Evolutionary conservation across 2,329 filamentous ascomycete species (phyloP), one percentile per base, ranked within the genome.

Genomic region (Clonostachys sp.): DNA sequence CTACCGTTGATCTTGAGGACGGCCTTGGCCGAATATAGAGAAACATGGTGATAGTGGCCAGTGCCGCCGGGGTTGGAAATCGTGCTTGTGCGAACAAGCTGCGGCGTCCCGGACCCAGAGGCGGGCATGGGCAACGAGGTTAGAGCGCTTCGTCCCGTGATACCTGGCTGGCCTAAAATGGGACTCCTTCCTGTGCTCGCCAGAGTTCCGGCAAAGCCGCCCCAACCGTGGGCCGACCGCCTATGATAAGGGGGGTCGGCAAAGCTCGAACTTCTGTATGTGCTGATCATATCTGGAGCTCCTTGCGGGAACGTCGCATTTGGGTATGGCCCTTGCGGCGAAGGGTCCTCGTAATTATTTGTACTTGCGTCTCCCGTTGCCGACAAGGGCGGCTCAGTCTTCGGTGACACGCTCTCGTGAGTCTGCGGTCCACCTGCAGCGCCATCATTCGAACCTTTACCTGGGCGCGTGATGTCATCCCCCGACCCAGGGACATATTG

Each of bases 1-100:
- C 96, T 89, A 17, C 91, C 91, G 46, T 87, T 81, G 50, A 97
- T 86, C 60, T 94, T 90, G 33, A 97, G 73, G 16, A 86, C 74
- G 0, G 91, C 94, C 70, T 96, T 96, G 60, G 83, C 81, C 14
- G 89, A 85, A 61, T 91, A 92, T 55, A 92, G 80, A 5, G 84
- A 80, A 61, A 95, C 91, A 1, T 87, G 86, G 56, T 91, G 89
- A 67, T 91, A 89, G 2, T 75, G 73, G 5, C 70, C 65, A 42
- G 62, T 55, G 35, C 64, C 51, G 48, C 58, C 60, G 12, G 66
- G 67, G 48, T 64, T 63, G 38, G 65, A 61, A 13, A 80, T 66
- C 2, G 76, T 81, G 62, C 78, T 83, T 5, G 79, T 83, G 35
- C 79, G 71, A 18, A 81, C 71, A 3, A 83, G 71, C 52, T 73